Conservation (phyloP, 177 flowering plant genomes). For the Vitis hybrid region DNA sequence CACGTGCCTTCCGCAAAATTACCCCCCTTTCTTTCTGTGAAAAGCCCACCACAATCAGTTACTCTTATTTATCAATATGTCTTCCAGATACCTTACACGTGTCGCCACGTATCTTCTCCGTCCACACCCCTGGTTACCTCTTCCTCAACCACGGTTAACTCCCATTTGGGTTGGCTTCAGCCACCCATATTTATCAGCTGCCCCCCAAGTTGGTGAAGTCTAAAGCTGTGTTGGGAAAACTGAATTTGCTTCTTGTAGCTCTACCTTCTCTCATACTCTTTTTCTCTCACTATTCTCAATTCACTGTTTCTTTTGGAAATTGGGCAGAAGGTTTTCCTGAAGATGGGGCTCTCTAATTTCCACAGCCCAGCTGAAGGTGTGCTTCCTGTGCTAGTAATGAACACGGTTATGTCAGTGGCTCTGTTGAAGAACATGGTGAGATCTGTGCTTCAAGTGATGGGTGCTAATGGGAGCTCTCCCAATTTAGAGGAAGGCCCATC, state of each 20-base stretch:
- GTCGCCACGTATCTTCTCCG: constrained; percentile 20
- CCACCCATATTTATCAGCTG: constrained; percentile 9
- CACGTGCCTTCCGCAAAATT: constrained; percentile 13
- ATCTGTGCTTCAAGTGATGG: constrained; percentile 44
- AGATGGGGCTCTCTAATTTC: constrained; percentile 69
- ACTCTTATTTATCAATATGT: neutral
- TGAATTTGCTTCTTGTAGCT: too few species aligned
- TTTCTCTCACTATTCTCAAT: too few species aligned
- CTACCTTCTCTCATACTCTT: too few species aligned
- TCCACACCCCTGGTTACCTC: neutral
- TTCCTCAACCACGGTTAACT: constrained; percentile 17
- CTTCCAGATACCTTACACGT: constrained; percentile 16
- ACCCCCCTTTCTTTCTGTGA: neutral
- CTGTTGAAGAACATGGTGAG: constrained; percentile 47
- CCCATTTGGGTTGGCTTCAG: constrained; percentile 12
- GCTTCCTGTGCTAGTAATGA: constrained; percentile 60
- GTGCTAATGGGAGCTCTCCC: constrained; percentile 18
- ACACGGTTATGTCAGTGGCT: constrained; percentile 54
- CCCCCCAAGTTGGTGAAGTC: neutral
- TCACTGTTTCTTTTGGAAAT: too few species aligned
- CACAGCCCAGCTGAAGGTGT: constrained; percentile 56
- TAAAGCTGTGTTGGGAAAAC: neutral
- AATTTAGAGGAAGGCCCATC: constrained; percentile 23
- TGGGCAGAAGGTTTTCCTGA: neutral
- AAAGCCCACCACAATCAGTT: neutral